Evolutionary conservation across 495 filamentous ascomycete genomes (phyloP), one percentile per base, ranked within the genome.

Genomic region (Penicillium cataractarum): DNA sequence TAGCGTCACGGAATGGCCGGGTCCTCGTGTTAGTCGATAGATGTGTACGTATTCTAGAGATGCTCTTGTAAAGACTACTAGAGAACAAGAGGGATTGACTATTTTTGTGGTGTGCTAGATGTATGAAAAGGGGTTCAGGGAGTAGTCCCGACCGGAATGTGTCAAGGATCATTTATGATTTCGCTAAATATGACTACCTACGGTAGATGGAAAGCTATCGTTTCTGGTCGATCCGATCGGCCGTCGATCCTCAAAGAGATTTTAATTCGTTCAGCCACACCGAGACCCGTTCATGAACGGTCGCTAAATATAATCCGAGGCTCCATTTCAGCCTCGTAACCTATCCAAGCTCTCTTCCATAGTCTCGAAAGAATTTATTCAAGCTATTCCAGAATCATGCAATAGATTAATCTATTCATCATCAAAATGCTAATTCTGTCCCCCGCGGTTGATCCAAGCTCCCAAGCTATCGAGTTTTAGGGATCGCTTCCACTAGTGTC

Each of bases 401-500:
- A 27, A 50, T 50, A 3, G 19, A 21, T 50, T 24, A 24, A 50
- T 29, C 46, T 31, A 7, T 7, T 7, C 29, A 29, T 29, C n/a
- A n/a, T n/a, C n/a, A n/a, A 2, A 13, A 50, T 50, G 6, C 46
- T 50, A 50, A 17, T 29, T 29, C 46, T 50, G 22, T 50, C 4
- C 37, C 6, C 44, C 46, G 22, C 24, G 13, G 51, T 54, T 39
- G 48, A 61, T n/a, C 58, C 58, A 61, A 61, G 58, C 58, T 61
- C 52, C 58, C 40, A 31, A 40, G 44, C 50, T 61, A 33, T 55
- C 3, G 46, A n/a, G 42, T 58, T 58, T 58, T 37, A 33, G 44
- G 56, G 27, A 58, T 58, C 46, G 48, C 48, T 9, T 22, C 50
- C 58, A 61, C 58, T 61, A 61, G 58, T 44, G 58, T 29, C 46